Evolutionary conservation across 2,329 filamentous ascomycete species (phyloP).

Genomic region (Phyllosticta paracitricarpa): DNA sequence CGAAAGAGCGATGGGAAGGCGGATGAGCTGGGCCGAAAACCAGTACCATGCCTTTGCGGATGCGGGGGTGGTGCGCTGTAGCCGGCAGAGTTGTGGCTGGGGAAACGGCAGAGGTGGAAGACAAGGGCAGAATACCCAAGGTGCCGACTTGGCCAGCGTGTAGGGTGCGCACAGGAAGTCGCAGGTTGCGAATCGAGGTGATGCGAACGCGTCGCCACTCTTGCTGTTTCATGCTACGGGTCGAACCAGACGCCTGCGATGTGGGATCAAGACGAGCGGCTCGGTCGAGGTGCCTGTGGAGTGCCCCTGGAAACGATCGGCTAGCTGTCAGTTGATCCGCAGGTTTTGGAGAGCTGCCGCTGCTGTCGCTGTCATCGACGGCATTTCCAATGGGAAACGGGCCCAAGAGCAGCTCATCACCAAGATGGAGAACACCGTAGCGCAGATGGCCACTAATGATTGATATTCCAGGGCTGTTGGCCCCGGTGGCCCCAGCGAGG

Average conservation of each 20-base stretch:
- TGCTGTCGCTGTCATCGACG: constrained; percentile 29
- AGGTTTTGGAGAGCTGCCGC: constrained; percentile 15
- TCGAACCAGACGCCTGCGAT: neutral
- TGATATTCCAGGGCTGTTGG: constrained; percentile 20
- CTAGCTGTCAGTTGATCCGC: constrained; percentile 29
- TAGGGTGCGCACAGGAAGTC: constrained; percentile 68
- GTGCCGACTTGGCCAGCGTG: constrained; percentile 80
- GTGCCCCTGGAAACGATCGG: constrained; percentile 38
- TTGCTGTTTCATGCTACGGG: constrained; percentile 17
- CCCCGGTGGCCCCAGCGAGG: constrained; percentile 14
- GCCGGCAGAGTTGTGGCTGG: neutral
- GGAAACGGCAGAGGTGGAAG: constrained; percentile 15
- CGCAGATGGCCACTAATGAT: constrained; percentile 78
- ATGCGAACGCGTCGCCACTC: constrained; percentile 73
- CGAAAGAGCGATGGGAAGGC: constrained; percentile 39
- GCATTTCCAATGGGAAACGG: constrained; percentile 43
- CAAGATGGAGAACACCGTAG: constrained; percentile 67
- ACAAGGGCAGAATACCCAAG: constrained; percentile 56
- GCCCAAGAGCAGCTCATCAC: constrained; percentile 68
- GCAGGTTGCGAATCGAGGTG: constrained; percentile 77
- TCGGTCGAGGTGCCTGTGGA: constrained; percentile 17
- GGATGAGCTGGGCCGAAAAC: constrained; percentile 19
- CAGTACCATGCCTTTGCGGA: constrained; percentile 76
- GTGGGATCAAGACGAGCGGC: neutral
- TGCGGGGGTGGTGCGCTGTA: constrained; percentile 17